Conservation (phyloP, 2,329 filamentous ascomycete genomes). For the Fusarium redolens region DNA sequence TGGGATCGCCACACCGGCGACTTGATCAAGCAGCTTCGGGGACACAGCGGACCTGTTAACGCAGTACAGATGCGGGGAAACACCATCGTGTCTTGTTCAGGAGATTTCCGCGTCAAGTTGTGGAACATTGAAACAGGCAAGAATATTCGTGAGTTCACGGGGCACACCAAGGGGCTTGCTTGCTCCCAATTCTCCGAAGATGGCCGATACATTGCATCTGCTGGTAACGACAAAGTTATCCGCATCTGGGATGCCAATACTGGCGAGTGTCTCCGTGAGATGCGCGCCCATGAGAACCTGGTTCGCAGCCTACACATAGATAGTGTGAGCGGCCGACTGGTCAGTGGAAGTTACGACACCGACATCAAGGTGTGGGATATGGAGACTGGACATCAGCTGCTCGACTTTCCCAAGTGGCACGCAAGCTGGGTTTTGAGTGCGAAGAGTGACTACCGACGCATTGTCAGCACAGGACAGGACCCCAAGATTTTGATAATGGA, state of each 20-base stretch:
- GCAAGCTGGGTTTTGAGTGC: slow-evolving; percentile 96
- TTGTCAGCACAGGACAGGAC: slow-evolving; percentile 95
- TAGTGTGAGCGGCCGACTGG: slow-evolving; percentile 82
- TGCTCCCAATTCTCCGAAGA: slow-evolving; percentile 97
- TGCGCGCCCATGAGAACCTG: slow-evolving; percentile 84
- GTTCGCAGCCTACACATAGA: slow-evolving; percentile 94
- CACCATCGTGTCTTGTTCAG: slow-evolving; percentile 91
- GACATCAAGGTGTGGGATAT: slow-evolving; percentile 96
- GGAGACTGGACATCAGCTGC: slow-evolving; percentile 78
- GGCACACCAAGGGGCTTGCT: slow-evolving; percentile 91
- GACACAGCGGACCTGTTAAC: slow-evolving; percentile 93
- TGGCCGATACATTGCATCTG: slow-evolving; percentile 90
- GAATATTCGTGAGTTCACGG: slow-evolving; percentile 88
- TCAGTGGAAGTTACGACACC: slow-evolving; percentile 94
- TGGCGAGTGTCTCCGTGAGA: slow-evolving; percentile 82
- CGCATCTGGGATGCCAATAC: slow-evolving; percentile 96
- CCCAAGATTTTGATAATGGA: slow-evolving; percentile 93
- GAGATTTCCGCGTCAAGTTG: slow-evolving; percentile 91
- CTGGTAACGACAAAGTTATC: slow-evolving; percentile 94
- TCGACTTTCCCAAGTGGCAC: slow-evolving; percentile 94
- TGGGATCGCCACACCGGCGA: slow-evolving; percentile 87
- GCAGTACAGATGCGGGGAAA: slow-evolving; percentile 95
- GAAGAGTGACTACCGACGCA: slow-evolving; percentile 93
- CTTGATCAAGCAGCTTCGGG: slow-evolving; percentile 81
- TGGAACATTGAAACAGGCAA: slow-evolving; percentile 94